Conservation (phyloP, 805 yeast genomes). For the Metschnikowia koreensis region DNA sequence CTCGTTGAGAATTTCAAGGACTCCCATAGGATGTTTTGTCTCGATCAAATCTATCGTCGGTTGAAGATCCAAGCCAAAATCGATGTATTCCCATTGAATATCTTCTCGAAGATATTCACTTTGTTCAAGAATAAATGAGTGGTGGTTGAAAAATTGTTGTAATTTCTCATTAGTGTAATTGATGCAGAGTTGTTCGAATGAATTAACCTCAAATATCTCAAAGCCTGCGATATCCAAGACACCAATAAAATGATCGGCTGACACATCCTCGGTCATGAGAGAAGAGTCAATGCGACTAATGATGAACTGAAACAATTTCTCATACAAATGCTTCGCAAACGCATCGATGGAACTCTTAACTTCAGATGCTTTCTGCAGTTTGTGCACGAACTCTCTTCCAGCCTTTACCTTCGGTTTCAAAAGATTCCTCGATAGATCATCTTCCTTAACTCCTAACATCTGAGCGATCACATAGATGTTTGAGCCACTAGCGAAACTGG, state of each 20-base stretch:
- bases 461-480: constrained; percentile 52
- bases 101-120: constrained; percentile 59
- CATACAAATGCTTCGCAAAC: constrained; percentile 81
- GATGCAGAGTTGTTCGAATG: constrained; percentile 60
- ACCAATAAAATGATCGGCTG: constrained; percentile 44
- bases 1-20: constrained; percentile 85
- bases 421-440: constrained; percentile 55
- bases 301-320: constrained; percentile 72
- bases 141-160: constrained; percentile 62
- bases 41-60: constrained; percentile 94
- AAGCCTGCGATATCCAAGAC: constrained; percentile 63
- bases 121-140: constrained; percentile 59
- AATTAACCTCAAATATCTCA: constrained; percentile 56
- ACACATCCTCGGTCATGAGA: constrained; percentile 31
- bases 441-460: constrained; percentile 60
- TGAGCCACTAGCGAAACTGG: constrained; percentile 53
- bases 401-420: constrained; percentile 85
- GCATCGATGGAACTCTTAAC: constrained; percentile 84
- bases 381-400: constrained; percentile 82
- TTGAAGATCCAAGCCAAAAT: constrained; percentile 91
- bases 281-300: constrained; percentile 74
- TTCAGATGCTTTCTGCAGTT: constrained; percentile 74
- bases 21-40: constrained; percentile 68
- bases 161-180: constrained; percentile 60
- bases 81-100: constrained; percentile 72